Conservation (phyloP, 139 green algal species). For the Penium margaritaceum region DNA sequence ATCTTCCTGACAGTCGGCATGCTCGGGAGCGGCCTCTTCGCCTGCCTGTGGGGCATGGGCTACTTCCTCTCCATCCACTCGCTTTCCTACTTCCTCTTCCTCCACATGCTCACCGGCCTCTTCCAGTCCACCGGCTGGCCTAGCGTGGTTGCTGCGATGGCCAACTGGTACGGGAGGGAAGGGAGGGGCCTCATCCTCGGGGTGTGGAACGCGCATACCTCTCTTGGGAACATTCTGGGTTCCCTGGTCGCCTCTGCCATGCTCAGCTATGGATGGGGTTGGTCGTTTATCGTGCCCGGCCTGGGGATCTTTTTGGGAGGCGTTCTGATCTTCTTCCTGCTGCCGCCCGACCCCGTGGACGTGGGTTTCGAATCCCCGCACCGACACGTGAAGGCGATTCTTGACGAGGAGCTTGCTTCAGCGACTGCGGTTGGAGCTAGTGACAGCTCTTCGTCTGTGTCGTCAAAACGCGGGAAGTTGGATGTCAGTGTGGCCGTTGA, state of each 20-base stretch:
- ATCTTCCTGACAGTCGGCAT: conserved; percentile 81
- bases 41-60: conserved; percentile 70
- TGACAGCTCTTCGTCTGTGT: too few relatives aligned
- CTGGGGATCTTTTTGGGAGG: conserved; percentile 34
- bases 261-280: conserved; percentile 76
- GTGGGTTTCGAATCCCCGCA: conserved; percentile 38
- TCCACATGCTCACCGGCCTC: conserved; percentile 68
- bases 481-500: too few relatives aligned
- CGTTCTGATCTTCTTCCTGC: conserved; percentile 50
- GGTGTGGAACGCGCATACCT: conserved; percentile 92
- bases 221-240: conserved; percentile 84
- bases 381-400: neutral
- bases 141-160: conserved; percentile 81
- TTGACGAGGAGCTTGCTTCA: neutral
- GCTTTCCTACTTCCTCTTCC: conserved; percentile 69
- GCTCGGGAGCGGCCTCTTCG: conserved; percentile 69
- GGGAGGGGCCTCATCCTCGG: conserved; percentile 88
- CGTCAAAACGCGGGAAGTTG: too few relatives aligned
- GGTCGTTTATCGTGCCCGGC: conserved; percentile 76
- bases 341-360: conserved; percentile 75
- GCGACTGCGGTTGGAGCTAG: too few relatives aligned
- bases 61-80: conserved; percentile 79
- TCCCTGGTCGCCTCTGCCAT: conserved; percentile 66
- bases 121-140: conserved; percentile 90
- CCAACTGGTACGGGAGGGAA: conserved; percentile 90